Evolutionary conservation across 306 rosid species (phyloP).

Genomic region (Lotus japonicus): DNA sequence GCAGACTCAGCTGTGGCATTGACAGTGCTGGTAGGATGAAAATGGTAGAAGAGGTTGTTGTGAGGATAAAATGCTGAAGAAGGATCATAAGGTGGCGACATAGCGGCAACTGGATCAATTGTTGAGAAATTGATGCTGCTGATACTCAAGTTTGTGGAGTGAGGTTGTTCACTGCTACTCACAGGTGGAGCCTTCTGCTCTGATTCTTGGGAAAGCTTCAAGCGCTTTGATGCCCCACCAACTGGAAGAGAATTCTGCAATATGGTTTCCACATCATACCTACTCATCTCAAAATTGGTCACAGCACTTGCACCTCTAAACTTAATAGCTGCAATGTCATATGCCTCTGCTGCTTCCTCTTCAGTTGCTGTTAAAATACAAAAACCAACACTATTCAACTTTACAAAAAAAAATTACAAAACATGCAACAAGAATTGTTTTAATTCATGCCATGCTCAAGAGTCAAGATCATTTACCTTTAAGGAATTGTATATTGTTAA

Average conservation of each 20-base stretch:
- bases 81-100: slow-evolving; percentile 30
- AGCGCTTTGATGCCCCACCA: slow-evolving; percentile 69
- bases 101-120: slow-evolving; percentile 35
- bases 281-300: slow-evolving; percentile 76
- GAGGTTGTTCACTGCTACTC: slow-evolving; percentile 22
- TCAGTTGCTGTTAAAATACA: slow-evolving; percentile 52
- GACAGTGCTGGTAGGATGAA: slow-evolving; percentile 24
- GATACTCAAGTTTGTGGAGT: slow-evolving; percentile 19
- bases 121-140: slow-evolving; percentile 50
- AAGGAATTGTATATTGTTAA: no score
- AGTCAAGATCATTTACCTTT: no score
- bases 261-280: slow-evolving; percentile 63
- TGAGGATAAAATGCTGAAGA: slow-evolving; percentile 43
- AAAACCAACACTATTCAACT: background rate
- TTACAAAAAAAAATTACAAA: background rate
- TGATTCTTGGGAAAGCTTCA: slow-evolving; percentile 53
- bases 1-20: slow-evolving; percentile 15
- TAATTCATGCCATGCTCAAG: no score
- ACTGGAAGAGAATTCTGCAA: slow-evolving; percentile 56
- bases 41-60: slow-evolving; percentile 41
- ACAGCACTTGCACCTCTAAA: slow-evolving; percentile 71
- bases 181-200: slow-evolving; percentile 36
- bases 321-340: slow-evolving; percentile 86
- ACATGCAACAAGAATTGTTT: background rate
- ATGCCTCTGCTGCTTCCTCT: slow-evolving; percentile 98